These are phyloP conservation scores for Blastobotrys petasosporus DNA, from an alignment of 1,139 yeast genomes.

Conservation along the genomic window DNA sequence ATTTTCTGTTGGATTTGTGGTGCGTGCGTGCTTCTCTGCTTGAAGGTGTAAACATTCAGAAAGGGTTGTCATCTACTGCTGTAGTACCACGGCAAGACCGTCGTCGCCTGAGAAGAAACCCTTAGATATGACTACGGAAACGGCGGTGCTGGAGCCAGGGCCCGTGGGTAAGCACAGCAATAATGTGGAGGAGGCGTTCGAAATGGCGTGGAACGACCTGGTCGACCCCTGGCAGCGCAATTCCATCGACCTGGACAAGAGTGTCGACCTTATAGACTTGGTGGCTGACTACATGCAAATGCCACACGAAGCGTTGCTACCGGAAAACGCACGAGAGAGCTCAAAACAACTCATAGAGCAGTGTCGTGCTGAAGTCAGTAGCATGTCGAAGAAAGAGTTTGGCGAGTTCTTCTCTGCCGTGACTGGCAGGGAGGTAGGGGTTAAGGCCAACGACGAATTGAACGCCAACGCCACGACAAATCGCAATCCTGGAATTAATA, in stretches of 20 bases:
- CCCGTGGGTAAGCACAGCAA: no score
- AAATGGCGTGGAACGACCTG: slow-evolving; percentile 5
- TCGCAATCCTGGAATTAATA: not conserved
- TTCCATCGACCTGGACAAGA: slow-evolving; percentile 9
- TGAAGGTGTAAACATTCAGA: no score
- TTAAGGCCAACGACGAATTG: not conserved
- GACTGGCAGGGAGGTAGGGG: slow-evolving; percentile 10
- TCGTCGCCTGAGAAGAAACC: no score
- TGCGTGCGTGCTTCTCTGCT: no score
- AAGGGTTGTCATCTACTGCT: no score
- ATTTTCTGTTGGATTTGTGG: no score
- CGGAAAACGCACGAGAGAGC: slow-evolving; percentile 1
- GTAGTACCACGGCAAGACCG: no score
- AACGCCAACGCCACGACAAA: not conserved
- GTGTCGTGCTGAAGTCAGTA: slow-evolving; percentile 2
- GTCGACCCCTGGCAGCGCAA: not conserved
- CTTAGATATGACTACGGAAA: not conserved
- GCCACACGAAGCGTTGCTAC: slow-evolving; percentile 4
- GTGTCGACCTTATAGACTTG: slow-evolving; percentile 7
- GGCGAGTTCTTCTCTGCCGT: slow-evolving; percentile 7
- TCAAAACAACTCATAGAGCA: slow-evolving; percentile 1
- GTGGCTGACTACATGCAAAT: slow-evolving; percentile 9
- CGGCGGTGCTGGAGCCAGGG: not conserved
- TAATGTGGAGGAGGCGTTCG: slow-evolving; percentile 1
- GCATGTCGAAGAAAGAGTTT: slow-evolving; percentile 9